phyloP scores from a whole-genome alignment of 2,329 filamentous ascomycete species.

The Fusarium sp. region DNA sequence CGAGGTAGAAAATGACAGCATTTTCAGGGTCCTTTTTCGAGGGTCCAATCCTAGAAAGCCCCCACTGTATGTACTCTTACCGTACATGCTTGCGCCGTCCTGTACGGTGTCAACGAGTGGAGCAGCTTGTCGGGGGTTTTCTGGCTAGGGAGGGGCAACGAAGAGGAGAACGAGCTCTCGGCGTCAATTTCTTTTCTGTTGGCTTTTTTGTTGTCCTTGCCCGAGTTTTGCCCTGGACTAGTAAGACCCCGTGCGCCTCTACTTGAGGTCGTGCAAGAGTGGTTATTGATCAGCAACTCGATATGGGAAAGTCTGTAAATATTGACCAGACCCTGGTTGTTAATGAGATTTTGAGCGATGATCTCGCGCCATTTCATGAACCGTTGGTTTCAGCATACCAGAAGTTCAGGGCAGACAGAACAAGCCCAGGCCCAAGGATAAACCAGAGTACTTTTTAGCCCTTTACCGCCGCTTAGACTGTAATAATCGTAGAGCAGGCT shows the following conservation, averaged over 20 bases:
- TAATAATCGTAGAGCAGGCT: not conserved
- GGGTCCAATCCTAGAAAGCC: slow-evolving; percentile 24
- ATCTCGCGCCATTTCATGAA: slow-evolving; percentile 11
- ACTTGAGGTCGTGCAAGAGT: not conserved
- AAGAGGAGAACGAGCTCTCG: slow-evolving; percentile 6
- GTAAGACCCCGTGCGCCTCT: not conserved
- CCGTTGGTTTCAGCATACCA: slow-evolving; percentile 8
- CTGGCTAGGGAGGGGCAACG: slow-evolving; percentile 12
- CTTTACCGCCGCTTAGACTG: slow-evolving; percentile 12
- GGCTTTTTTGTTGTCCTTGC: not conserved
- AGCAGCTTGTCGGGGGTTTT: slow-evolving; percentile 10
- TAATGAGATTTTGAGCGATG: slow-evolving; percentile 9
- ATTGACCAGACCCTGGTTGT: not conserved
- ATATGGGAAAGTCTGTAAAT: not conserved
- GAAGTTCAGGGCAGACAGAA: not conserved
- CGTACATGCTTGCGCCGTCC: slow-evolving; percentile 9
- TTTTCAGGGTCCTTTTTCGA: slow-evolving; percentile 36
- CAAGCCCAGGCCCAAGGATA: slow-evolving; percentile 1
- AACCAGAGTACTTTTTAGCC: not conserved
- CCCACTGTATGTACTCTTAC: slow-evolving; percentile 9
- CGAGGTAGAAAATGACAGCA: slow-evolving; percentile 29
- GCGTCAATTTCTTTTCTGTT: slow-evolving; percentile 4
- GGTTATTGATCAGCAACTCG: not conserved
- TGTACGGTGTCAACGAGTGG: slow-evolving; percentile 13
- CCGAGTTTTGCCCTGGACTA: not conserved